Percentiles rank a stretch among this genome's conserved stretches.
Evolutionary conservation across 345 rosid genomes (phyloP).

Genomic region (Turnera subulata): DNA sequence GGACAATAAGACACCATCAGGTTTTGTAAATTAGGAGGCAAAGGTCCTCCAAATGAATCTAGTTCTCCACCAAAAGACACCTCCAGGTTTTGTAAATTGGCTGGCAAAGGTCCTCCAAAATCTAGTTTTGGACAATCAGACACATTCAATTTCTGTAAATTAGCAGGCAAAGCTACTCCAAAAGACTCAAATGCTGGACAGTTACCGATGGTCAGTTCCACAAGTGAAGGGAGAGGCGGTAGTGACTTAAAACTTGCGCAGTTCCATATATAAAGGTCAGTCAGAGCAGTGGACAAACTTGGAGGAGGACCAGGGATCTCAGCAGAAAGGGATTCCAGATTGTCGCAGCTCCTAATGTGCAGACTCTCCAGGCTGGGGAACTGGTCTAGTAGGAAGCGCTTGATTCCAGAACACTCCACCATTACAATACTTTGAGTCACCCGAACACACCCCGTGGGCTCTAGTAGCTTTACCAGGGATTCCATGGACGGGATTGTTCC

Average conservation of each 20-base stretch:
- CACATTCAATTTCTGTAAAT: too few species aligned
- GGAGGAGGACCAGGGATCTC: too few species aligned
- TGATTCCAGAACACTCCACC: neutral
- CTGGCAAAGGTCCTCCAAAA: too few species aligned
- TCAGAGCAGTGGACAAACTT: conserved; percentile 9
- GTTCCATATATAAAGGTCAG: neutral
- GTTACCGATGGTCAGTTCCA: conserved; percentile 3
- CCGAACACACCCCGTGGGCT: neutral
- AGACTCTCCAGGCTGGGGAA: neutral
- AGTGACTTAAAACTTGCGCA: conserved; percentile 11
- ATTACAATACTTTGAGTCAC: conserved; percentile 1
- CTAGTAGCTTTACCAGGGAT: neutral
- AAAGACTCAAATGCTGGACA: too few species aligned
- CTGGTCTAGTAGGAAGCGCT: conserved; percentile 2
- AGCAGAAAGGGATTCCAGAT: neutral
- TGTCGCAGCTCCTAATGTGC: neutral
- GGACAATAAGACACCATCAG: too few species aligned
- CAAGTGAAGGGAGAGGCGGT: conserved; percentile 15
- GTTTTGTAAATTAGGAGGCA: too few species aligned
- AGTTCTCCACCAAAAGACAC: conserved; percentile 7
- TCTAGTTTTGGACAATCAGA: too few species aligned
- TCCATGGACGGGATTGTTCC: too few species aligned
- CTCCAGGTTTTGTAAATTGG: too few species aligned
- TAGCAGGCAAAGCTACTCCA: too few species aligned
- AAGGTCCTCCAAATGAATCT: conserved; percentile 5